A percentile compares a stretch with the other conserved stretches of the same genome.
Conservation (phyloP, 495 filamentous ascomycete species). For the Cercophora scortea region DNA sequence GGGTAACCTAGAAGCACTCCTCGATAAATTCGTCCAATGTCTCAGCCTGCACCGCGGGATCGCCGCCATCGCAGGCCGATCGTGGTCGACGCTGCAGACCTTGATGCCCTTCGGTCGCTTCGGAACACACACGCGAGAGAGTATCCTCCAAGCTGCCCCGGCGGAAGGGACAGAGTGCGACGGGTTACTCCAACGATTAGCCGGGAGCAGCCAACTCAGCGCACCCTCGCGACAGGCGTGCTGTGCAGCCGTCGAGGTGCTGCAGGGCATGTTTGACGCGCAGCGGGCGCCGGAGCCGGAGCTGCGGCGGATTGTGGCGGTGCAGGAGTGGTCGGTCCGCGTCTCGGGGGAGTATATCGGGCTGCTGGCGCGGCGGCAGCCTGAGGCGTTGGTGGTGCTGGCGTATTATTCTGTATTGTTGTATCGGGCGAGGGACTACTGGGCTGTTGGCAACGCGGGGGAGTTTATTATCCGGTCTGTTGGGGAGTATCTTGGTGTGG, state of each 20-base stretch:
- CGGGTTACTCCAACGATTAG: no score
- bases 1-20: constrained; percentile 23
- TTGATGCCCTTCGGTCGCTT: neutral
- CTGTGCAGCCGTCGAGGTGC: neutral
- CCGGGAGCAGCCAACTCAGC: no score
- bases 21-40: constrained; percentile 32
- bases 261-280: constrained; percentile 5
- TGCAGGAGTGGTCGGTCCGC: constrained; percentile 25
- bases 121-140: no score
- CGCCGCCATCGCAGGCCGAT: constrained; percentile 15
- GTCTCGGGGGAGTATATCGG: constrained; percentile 24
- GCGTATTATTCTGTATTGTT: constrained; percentile 32
- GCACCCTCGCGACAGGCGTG: neutral
- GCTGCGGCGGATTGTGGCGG: neutral
- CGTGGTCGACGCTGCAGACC: constrained; percentile 17
- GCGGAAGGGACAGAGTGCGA: no score
- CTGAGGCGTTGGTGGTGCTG: constrained; percentile 37
- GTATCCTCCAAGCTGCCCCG: no score
- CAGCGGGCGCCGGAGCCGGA: neutral
- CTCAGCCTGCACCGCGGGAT: constrained; percentile 35
- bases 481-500: constrained; percentile 1
- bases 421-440: constrained; percentile 23
- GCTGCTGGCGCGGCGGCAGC: constrained; percentile 18
- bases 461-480: constrained; percentile 7
- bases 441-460: constrained; percentile 33